Percentiles rank a stretch among this genome's conserved stretches.
Evolutionary conservation across 768 basidiomycete species (phyloP).

Genomic region (Trametes villosa): DNA sequence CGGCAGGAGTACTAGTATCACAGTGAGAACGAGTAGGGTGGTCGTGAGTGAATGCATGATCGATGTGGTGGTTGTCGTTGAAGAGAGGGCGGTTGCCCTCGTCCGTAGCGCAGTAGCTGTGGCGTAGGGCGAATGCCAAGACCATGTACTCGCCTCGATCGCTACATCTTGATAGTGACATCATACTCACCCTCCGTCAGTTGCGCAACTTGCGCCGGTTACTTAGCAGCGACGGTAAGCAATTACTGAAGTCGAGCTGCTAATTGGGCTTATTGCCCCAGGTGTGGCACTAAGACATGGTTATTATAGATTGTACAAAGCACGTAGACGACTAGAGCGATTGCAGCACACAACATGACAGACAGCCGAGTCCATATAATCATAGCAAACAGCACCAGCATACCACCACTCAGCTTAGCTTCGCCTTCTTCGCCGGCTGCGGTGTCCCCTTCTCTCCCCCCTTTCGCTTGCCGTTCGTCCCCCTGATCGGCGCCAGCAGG

Average conservation of each 20-base stretch:
- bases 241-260: no score
- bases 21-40: slow-evolving; percentile 31
- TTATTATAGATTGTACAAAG: slow-evolving; percentile 20
- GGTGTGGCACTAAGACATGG: not conserved
- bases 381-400: slow-evolving; percentile 16
- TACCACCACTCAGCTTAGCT: slow-evolving; percentile 48
- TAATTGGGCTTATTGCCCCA: not conserved
- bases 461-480: slow-evolving; percentile 63
- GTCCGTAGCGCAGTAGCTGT: not conserved
- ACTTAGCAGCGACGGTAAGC: no score
- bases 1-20: slow-evolving; percentile 45
- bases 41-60: slow-evolving; percentile 26
- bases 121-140: slow-evolving; percentile 17
- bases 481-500: slow-evolving; percentile 52
- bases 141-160: slow-evolving; percentile 5
- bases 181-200: not conserved
- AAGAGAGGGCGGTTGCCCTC: not conserved
- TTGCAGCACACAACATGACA: slow-evolving; percentile 21
- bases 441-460: slow-evolving; percentile 67
- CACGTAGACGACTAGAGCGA: slow-evolving; percentile 20
- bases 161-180: slow-evolving; percentile 25
- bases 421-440: slow-evolving; percentile 65
- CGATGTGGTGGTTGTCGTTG: slow-evolving; percentile 23
- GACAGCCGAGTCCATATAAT: slow-evolving; percentile 20
- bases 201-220: no score